Conservation (phyloP, 2,329 filamentous ascomycete species). For the Talaromyces piceae region DNA sequence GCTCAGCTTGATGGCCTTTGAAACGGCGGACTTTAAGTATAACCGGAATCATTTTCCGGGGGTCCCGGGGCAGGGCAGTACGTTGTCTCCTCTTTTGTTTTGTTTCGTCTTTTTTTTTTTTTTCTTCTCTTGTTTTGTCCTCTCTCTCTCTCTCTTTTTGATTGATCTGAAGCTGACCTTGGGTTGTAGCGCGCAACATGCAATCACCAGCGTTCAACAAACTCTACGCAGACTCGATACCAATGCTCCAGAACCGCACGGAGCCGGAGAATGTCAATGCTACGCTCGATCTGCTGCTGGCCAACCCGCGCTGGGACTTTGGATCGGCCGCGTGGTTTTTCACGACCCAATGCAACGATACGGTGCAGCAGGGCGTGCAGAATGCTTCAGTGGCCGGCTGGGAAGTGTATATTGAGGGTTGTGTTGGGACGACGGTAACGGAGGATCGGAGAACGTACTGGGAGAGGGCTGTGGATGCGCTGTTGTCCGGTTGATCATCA, state of each 20-base stretch:
- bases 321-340: slow-evolving; percentile 57
- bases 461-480: slow-evolving; percentile 38
- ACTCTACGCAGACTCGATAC: slow-evolving; percentile 46
- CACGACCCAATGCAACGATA: slow-evolving; percentile 44
- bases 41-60: slow-evolving; percentile 63
- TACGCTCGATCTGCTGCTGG: slow-evolving; percentile 45
- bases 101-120: slow-evolving; percentile 1
- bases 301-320: slow-evolving; percentile 45
- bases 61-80: slow-evolving; percentile 59
- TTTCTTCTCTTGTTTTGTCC: background rate
- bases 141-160: background rate
- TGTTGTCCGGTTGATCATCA: slow-evolving; percentile 14
- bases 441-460: slow-evolving; percentile 44
- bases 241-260: slow-evolving; percentile 34
- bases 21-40: slow-evolving; percentile 63
- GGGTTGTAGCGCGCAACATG: slow-evolving; percentile 56
- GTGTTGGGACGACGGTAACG: slow-evolving; percentile 45
- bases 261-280: slow-evolving; percentile 32
- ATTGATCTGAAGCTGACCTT: background rate
- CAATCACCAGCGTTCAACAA: slow-evolving; percentile 50
- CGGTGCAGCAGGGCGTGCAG: slow-evolving; percentile 39
- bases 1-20: slow-evolving; percentile 63
- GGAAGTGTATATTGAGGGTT: slow-evolving; percentile 46
- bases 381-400: slow-evolving; percentile 45
- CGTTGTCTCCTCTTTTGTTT: slow-evolving; percentile 11